Conservation (phyloP, 305 asterid genomes). For the Fraxinus platypoda region DNA sequence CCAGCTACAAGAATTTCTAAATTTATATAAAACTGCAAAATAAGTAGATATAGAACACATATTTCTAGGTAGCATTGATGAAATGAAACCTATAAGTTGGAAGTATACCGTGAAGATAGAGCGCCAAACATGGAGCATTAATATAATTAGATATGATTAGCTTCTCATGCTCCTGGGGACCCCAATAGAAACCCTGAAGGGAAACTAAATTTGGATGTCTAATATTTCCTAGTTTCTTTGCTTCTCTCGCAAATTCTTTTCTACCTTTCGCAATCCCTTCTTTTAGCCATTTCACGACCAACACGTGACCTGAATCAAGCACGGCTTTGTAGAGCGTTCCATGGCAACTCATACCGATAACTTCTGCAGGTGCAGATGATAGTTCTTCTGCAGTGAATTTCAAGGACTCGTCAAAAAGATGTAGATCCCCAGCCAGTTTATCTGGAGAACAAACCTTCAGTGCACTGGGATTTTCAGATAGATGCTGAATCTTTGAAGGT, state of each 20-base stretch:
- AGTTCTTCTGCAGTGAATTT: conserved; percentile 70
- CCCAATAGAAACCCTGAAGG: conserved; percentile 84
- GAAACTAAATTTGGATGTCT: conserved; percentile 70
- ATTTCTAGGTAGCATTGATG: neutral
- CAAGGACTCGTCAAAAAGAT: conserved; percentile 58
- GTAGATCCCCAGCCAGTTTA: conserved; percentile 79
- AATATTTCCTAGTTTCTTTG: conserved; percentile 70
- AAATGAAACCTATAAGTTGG: neutral
- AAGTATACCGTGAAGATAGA: conserved; percentile 63
- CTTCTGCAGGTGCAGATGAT: conserved; percentile 84
- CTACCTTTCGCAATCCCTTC: conserved; percentile 77
- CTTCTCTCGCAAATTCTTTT: conserved; percentile 79
- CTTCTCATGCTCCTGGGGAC: conserved; percentile 84
- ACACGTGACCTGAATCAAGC: conserved; percentile 52
- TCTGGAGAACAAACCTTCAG: conserved; percentile 73
- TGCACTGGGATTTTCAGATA: conserved; percentile 38
- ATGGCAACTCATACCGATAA: conserved; percentile 81
- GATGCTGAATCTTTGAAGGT: conserved; percentile 36
- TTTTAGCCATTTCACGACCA: conserved; percentile 78
- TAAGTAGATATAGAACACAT: neutral
- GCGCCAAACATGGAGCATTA: conserved; percentile 64
- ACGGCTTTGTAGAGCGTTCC: conserved; percentile 80
- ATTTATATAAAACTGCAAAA: neutral
- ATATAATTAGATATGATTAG: conserved; percentile 62
- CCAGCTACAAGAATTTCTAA: neutral